phyloP scores from a whole-genome alignment of 305 asterid genomes.

The Rubia peregrina region DNA sequence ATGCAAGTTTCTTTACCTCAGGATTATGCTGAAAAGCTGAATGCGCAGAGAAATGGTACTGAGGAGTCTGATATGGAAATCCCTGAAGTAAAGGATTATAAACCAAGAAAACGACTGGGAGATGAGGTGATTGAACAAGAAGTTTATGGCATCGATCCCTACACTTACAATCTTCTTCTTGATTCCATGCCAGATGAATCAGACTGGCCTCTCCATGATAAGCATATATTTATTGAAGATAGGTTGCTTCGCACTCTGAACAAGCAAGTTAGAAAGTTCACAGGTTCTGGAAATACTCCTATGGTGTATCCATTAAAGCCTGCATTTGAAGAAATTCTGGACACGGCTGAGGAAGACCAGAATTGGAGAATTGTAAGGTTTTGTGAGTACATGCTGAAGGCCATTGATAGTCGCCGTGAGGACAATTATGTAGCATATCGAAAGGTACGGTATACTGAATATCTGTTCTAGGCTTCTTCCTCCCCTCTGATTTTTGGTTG shows the following conservation, averaged over 20 bases:
- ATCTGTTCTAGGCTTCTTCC: background rate
- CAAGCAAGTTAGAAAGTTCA: constrained; percentile 75
- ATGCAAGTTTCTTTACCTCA: constrained; percentile 95
- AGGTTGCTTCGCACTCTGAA: constrained; percentile 80
- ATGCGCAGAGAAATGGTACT: constrained; percentile 73
- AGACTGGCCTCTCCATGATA: constrained; percentile 81
- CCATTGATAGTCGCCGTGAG: constrained; percentile 75
- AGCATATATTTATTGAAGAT: constrained; percentile 87
- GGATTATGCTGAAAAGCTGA: constrained; percentile 79
- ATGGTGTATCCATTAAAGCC: constrained; percentile 78
- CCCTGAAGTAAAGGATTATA: constrained; percentile 91
- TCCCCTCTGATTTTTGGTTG: constrained; percentile 11
- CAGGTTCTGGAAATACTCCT: constrained; percentile 85
- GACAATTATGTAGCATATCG: constrained; percentile 96
- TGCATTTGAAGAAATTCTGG: constrained; percentile 69
- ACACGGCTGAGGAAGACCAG: constrained; percentile 50
- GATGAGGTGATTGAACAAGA: constrained; percentile 98
- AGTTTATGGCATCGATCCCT: constrained; percentile 98
- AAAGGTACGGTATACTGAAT: constrained; percentile 50
- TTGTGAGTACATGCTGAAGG: constrained; percentile 70
- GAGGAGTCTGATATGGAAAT: constrained; percentile 99
- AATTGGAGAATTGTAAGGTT: constrained; percentile 55
- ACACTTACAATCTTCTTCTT: constrained; percentile 91
- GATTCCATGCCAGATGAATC: constrained; percentile 97
- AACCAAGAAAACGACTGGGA: constrained; percentile 82